Evolutionary conservation across 345 rosid species (phyloP).

Genomic region (Gossypium rotundifolium): DNA sequence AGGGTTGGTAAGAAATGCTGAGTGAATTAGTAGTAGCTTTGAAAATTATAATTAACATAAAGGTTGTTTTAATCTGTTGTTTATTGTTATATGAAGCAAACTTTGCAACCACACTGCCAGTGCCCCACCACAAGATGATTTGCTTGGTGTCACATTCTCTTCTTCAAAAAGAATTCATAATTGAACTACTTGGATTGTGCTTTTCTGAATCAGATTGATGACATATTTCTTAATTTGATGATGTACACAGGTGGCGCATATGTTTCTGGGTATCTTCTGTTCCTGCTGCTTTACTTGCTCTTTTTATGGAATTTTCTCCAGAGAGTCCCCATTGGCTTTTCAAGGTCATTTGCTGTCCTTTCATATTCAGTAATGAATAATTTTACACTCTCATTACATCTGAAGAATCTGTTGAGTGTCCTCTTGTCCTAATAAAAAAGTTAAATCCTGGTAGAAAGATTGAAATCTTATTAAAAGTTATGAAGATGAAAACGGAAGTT

Average conservation of each 20-base stretch:
- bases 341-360: slow-evolving; percentile 45
- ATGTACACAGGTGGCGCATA: slow-evolving; percentile 77
- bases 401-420: neutral
- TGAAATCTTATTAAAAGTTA: neutral
- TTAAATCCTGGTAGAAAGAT: neutral
- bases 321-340: slow-evolving; percentile 99
- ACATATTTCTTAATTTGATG: slow-evolving; percentile 1
- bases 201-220: slow-evolving; percentile 49
- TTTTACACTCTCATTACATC: neutral
- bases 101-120: neutral
- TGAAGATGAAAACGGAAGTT: neutral
- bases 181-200: slow-evolving; percentile 1
- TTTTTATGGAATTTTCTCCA: slow-evolving; percentile 67
- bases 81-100: slow-evolving; percentile 3
- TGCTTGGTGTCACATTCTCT: neutral
- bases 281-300: slow-evolving; percentile 72
- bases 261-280: slow-evolving; percentile 71
- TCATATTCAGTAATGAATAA: slow-evolving; percentile 6
- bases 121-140: neutral
- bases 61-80: slow-evolving; percentile 9
- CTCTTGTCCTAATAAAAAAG: neutral
- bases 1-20: slow-evolving; percentile 61
- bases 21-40: slow-evolving; percentile 4
- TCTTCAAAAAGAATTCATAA: neutral
- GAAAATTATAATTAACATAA: neutral